Base-by-base conservation (phyloP, 2,329 filamentous ascomycete species). In the Neophaeococcomyces aloes region DNA sequence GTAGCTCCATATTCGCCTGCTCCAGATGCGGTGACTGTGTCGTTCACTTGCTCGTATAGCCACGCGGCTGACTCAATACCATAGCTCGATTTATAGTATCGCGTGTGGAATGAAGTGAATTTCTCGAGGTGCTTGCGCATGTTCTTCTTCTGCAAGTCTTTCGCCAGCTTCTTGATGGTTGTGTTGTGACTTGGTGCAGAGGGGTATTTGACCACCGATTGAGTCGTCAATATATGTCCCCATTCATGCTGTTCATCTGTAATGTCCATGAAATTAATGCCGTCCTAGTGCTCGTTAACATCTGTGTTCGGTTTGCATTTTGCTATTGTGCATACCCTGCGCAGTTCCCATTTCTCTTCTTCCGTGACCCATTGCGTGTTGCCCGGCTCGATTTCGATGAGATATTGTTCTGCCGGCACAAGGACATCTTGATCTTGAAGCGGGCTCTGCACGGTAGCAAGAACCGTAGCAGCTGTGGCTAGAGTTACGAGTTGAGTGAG, bases 221-320 rank as follows among this genome's bases (percentile, higher is more conserved):
- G 55, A 60, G 45, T 61, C 61, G 43, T 45, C 25, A 44, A 61
- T 43, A 46, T 59, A 54, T 25, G 44, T 17, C 69, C 57, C 47
- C 82, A 83, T 49, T 83, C 73, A 38, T 83, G 74, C 40, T 71
- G 69, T 44, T 79, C 76, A 32, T 86, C 75, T 48, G 91, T 95
- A 58, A 96, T 88, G 66, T 96, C 89, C 74, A 96, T 93, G 72
- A 96, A 96, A 57, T 81, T 83, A 53, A 81, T 73, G 57, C 87
- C 87, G 60, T 84, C 74, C 86, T 93, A 48, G 42, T 30, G 2
- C 7, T 8, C 43, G 27, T 45, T 36, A 27, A 19, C 15, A 36
- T 46, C 37, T 19, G 7, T 33, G 15, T 15, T 14, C 14, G 14
- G n/a, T 10, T 4, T 10, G 18, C 15, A 5, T 7, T 7, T 5